Base-by-base conservation (phyloP, 768 basidiomycete genomes). In the Xerocomus spinulosus region DNA sequence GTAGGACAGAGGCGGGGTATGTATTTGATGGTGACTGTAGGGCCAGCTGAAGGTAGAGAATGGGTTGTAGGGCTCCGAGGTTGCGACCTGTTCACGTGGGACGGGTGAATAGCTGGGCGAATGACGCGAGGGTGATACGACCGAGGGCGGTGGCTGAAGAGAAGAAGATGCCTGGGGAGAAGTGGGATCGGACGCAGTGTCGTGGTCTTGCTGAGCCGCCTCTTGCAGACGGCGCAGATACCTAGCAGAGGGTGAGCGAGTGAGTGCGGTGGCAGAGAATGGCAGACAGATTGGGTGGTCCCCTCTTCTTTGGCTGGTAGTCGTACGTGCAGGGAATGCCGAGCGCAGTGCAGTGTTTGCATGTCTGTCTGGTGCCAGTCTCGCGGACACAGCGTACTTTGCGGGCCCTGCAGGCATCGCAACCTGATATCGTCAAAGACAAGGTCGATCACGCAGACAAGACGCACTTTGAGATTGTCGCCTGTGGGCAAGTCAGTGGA, bases 261-360 rank as follows among this genome's bases (percentile, higher is more conserved):
- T 4, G 18, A 4, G 12, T 3, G 24, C 32, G 35, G 25, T 10
- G 10, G 28, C 29, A 17, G 20, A 23, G 37, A 46, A 35, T 9
- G 24, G 62, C 82, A 68, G 68, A 94, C 87, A 92, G 74, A 67
- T 94, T 94, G 2, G 92, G 92, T 3, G 92, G 92, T 0, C 92
- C 92, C 47, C 92, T 75, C 68, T 94, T 94, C 75, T 92, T 92
- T 17, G 92, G 92, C 63, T 89, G 87, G 64, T 94, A 94, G 61
- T 91, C 87, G 57, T 93, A 95, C 1, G 87, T 92, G 66, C 92
- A 93, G 5, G 82, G 78, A 41, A 92, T 86, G 17, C 82, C 85
- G 42, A 93, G 80, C 1, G 85, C 77, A 56, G 85, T 74, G 64
- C 90, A 93, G 62, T 92, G 90, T 63, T 88, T 92, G 85, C 90